Evolutionary conservation across 202 grass and related monocot genomes (phyloP).

Genomic region (Hordeum pubiflorum): DNA sequence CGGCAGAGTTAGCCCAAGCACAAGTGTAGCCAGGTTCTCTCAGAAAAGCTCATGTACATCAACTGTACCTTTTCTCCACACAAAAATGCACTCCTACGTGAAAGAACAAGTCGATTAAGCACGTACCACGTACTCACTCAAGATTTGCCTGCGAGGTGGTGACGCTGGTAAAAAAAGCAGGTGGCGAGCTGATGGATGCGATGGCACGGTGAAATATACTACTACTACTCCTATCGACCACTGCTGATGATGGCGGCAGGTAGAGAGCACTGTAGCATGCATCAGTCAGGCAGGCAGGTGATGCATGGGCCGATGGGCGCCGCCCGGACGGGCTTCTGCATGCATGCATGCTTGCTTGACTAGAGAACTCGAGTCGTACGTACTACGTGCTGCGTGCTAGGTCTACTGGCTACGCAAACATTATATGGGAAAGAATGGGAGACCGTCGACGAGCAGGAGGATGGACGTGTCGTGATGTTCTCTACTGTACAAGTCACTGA

Average conservation of each 20-base stretch:
- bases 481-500: no score
- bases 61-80: neutral
- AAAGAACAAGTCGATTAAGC: neutral
- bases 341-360: neutral
- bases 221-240: no score
- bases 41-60: neutral
- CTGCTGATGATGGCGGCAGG: neutral
- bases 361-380: no score
- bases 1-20: neutral
- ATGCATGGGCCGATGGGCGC: neutral
- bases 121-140: neutral
- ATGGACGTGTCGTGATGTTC: no score
- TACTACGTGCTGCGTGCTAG: no score
- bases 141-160: neutral
- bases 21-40: neutral
- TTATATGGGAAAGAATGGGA: no score
- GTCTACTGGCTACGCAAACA: no score
- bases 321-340: neutral
- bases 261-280: neutral
- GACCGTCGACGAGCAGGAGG: no score
- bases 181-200: neutral
- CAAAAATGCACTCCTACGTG: neutral
- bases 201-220: neutral
- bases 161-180: neutral
- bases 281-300: neutral